A percentile compares a stretch with the other conserved stretches of the same genome.
Conservation (phyloP, 2,329 filamentous ascomycete species). For the Fusarium sp. region DNA sequence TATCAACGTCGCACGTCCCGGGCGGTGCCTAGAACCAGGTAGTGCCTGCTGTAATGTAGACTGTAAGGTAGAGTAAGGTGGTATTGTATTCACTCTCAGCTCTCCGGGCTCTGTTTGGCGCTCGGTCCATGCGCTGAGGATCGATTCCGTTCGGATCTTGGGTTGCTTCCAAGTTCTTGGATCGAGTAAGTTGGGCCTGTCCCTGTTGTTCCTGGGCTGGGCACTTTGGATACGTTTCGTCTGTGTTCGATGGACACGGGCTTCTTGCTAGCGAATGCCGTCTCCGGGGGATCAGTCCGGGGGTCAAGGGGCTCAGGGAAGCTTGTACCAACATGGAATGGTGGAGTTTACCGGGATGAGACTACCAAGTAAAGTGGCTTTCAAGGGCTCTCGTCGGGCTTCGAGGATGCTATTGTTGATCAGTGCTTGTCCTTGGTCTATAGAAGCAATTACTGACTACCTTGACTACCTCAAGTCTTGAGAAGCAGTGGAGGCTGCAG, state of each 20-base stretch:
- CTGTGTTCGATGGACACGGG: constrained; percentile 36
- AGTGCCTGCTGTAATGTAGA: neutral
- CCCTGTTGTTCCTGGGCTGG: constrained; percentile 29
- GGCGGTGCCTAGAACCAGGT: neutral
- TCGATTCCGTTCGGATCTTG: constrained; percentile 31
- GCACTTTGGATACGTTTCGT: constrained; percentile 22
- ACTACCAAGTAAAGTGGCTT: constrained; percentile 22
- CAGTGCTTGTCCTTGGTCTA: neutral
- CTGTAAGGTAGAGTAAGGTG: neutral
- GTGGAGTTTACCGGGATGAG: constrained; percentile 20
- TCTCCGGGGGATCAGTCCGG: constrained; percentile 36
- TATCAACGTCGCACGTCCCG: neutral
- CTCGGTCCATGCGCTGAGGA: constrained; percentile 24
- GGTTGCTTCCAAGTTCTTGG: constrained; percentile 37
- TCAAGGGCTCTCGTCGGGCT: constrained; percentile 16
- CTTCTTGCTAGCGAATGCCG: constrained; percentile 31
- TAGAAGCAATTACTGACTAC: neutral
- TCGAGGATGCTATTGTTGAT: constrained; percentile 27
- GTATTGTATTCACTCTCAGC: constrained; percentile 18
- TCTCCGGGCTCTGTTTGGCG: constrained; percentile 1
- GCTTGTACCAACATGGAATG: constrained; percentile 42
- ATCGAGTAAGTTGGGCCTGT: constrained; percentile 40
- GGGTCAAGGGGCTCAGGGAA: constrained; percentile 42
- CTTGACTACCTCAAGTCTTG: neutral
- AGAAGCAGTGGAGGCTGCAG: neutral